Conservation (phyloP, 306 rosid species). For the Abrus pulchellus region DNA sequence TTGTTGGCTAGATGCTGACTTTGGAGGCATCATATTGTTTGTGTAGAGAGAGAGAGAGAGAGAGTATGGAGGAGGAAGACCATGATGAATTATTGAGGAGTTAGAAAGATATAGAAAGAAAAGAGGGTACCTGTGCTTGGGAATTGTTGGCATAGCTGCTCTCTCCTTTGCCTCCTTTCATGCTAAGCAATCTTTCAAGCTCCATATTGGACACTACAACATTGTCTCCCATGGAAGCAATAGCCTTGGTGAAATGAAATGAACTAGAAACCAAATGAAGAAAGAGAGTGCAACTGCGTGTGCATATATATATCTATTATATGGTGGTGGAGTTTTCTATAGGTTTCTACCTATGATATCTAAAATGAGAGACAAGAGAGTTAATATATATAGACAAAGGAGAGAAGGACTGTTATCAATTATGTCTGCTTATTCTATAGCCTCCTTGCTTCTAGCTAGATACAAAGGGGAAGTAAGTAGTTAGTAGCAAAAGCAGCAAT, state of each 20-base stretch:
- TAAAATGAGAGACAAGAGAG: conserved; percentile 36
- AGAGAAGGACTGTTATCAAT: conserved; percentile 11
- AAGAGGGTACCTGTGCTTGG: conserved; percentile 72
- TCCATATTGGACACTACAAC: conserved; percentile 80
- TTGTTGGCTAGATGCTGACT: too few relatives aligned
- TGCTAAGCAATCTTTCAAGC: conserved; percentile 83
- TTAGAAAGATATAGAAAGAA: background rate
- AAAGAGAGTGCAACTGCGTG: background rate
- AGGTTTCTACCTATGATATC: conserved; percentile 2
- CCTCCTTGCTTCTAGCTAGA: conserved; percentile 8
- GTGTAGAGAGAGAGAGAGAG: background rate
- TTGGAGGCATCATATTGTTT: background rate
- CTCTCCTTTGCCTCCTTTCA: conserved; percentile 99
- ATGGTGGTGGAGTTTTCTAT: conserved; percentile 2
- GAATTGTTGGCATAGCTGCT: conserved; percentile 96
- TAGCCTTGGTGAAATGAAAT: background rate
- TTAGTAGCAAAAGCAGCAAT: conserved; percentile 36
- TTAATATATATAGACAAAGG: conserved; percentile 47
- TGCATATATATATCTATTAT: background rate
- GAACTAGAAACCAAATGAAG: conserved; percentile 27
- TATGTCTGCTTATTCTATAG: conserved; percentile 45
- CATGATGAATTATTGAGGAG: background rate
- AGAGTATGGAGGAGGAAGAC: too few relatives aligned
- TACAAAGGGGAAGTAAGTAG: conserved; percentile 25
- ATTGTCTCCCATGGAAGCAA: conserved; percentile 72